Percentiles rank a stretch among this genome's conserved stretches.
Conservation (phyloP, 192 early-diverging fungal species). For the Linnemannia elongata region DNA sequence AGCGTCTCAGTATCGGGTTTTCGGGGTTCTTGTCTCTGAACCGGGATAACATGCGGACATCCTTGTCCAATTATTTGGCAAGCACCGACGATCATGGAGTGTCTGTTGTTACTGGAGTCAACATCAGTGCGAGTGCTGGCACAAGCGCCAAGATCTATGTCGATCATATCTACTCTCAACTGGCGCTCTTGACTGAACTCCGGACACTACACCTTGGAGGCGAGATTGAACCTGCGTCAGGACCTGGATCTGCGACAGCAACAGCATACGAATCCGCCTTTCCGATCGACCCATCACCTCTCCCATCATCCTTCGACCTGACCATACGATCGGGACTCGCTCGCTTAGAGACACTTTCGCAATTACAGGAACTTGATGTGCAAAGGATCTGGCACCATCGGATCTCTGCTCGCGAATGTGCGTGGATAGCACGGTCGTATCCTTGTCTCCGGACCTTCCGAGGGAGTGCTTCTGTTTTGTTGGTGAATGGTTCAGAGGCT, state of each 20-base stretch:
- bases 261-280: background rate
- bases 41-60: background rate
- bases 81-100: background rate
- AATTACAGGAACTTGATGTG: slow-evolving; percentile 11
- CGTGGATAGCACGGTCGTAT: slow-evolving; percentile 28
- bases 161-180: slow-evolving; percentile 33
- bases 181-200: slow-evolving; percentile 23
- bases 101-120: too few species aligned
- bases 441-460: background rate
- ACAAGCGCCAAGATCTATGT: background rate
- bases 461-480: background rate
- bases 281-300: background rate
- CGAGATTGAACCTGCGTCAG: background rate
- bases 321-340: slow-evolving; percentile 17
- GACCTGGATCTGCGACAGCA: background rate
- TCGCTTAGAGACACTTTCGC: background rate
- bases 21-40: background rate
- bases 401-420: slow-evolving; percentile 2
- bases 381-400: slow-evolving; percentile 17
- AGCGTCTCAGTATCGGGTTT: slow-evolving; percentile 29
- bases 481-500: background rate
- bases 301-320: slow-evolving; percentile 13
- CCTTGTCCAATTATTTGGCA: background rate
- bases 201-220: slow-evolving; percentile 18
- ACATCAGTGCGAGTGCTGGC: background rate